A percentile compares a stretch with the other conserved stretches of the same genome.
phyloP scores from a whole-genome alignment of 345 rosid species.

The Adansonia digitata region DNA sequence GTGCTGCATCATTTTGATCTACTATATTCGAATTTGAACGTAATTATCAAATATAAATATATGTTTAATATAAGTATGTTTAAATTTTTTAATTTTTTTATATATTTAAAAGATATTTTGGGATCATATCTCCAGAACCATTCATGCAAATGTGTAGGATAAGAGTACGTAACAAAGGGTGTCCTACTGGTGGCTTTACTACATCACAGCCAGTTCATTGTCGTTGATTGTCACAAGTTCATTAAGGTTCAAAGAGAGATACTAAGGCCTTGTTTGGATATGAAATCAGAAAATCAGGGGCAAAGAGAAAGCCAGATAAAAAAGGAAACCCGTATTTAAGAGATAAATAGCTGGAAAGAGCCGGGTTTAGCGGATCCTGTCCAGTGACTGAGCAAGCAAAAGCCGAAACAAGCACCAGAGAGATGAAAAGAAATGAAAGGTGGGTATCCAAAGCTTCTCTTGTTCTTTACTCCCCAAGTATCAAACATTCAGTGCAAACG shows the following conservation, averaged over 20 bases:
- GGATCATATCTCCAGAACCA: too few species aligned
- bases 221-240: too few species aligned
- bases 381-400: conserved; percentile 20
- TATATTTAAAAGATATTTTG: too few species aligned
- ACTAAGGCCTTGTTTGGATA: conserved; percentile 19
- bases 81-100: too few species aligned
- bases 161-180: too few species aligned
- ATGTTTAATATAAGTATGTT: too few species aligned
- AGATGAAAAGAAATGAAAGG: conserved; percentile 12
- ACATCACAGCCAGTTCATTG: conserved; percentile 18
- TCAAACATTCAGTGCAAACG: conserved; percentile 23
- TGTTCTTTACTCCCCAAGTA: conserved; percentile 18
- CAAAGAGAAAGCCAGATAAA: conserved; percentile 15
- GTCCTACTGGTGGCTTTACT: background rate
- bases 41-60: too few species aligned
- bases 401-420: conserved; percentile 19
- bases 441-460: conserved; percentile 44
- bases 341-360: conserved; percentile 50
- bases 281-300: conserved; percentile 5
- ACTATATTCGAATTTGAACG: too few species aligned
- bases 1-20: background rate
- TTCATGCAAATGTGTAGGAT: conserved; percentile 45
- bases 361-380: conserved; percentile 82
- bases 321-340: conserved; percentile 8
- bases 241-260: background rate